Evolutionary conservation across 129 eudicot genomes (phyloP), one percentile per base, ranked within the genome.

Genomic region (Flaveria bidentis): DNA sequence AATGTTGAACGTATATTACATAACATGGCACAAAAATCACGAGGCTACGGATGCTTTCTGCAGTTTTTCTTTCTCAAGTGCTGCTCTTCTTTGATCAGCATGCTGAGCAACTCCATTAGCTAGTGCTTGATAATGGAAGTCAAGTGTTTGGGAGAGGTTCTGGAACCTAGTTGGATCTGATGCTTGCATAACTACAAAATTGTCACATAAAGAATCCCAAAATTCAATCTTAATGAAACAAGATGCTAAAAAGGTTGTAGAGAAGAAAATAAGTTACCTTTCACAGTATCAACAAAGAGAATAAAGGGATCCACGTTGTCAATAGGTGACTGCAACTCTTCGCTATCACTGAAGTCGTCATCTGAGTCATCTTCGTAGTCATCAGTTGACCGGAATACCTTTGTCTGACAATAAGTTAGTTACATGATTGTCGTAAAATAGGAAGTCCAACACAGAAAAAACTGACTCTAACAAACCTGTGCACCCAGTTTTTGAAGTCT

Each of bases 231-330:
- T 44, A 33, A 50, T 0, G 2, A 23, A 45, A 11, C 5, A 15
- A 69, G 22, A 25, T 26, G 41, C 17, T 61, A 61, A 61, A 61
- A 61, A 5, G 11, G 39, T 26, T 61, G 4, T 26, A 61, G 28
- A 61, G 13, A 61, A n/a, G 16, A 7, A 26, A 25, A 61, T 3
- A 61, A 25, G 67, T 74, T 80, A 94, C 98, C 91, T 84, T 88
- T 91, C 10, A 89, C 49, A 26, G 93, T 82, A 71, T 94, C 97
- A 15, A 94, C 97, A 83, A 94, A 94, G 88, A 88, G 82, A 70
- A 94, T 72, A 77, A 91, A 94, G 25, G 98, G 97, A 76, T 94
- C 98, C 67, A 94, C 89, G 62, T 88, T 93, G 84, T 94, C 97
- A 22, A 94, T 88, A 51, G 98, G 98, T n/a, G 98, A 94, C 65